These are phyloP conservation scores for Amanita muscaria DNA, from an alignment of 768 basidiomycete genomes.

Conservation along the genomic window DNA sequence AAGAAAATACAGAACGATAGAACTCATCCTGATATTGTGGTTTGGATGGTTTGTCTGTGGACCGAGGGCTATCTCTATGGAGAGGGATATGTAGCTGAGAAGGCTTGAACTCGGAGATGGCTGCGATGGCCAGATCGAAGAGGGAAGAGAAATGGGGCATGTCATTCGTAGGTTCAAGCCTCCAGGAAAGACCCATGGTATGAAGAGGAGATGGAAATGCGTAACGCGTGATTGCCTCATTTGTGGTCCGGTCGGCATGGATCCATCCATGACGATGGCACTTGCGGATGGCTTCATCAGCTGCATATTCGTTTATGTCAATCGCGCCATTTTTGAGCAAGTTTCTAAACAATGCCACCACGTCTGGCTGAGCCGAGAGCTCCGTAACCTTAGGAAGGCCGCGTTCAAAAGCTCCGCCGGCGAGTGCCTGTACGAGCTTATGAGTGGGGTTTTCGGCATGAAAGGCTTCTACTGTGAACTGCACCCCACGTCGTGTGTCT, in stretches of 20 bases:
- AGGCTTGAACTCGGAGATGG: not conserved
- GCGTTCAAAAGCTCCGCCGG: not conserved
- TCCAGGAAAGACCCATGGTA: not conserved
- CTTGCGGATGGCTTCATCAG: not conserved
- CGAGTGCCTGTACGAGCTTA: not conserved
- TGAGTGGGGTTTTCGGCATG: not conserved
- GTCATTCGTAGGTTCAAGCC: not conserved
- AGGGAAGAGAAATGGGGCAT: not conserved
- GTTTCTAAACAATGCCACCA: not conserved
- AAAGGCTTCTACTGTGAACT: not conserved
- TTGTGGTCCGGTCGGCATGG: not conserved
- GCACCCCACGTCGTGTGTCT: not conserved
- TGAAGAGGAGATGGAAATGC: not conserved
- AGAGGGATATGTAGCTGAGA: not conserved
- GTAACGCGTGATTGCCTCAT: not conserved
- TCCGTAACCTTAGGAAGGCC: not conserved
- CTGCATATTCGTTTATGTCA: too few relatives aligned
- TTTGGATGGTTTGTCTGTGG: constrained; percentile 3
- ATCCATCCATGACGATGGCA: constrained; percentile 1
- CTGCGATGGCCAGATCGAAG: not conserved
- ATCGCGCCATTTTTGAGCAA: not conserved
- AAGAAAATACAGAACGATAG: not conserved
- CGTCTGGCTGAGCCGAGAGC: not conserved
- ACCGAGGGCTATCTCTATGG: not conserved
- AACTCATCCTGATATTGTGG: constrained; percentile 10